Conservation (phyloP, 2,329 filamentous ascomycete genomes). For the Botrytis pseudocinerea region DNA sequence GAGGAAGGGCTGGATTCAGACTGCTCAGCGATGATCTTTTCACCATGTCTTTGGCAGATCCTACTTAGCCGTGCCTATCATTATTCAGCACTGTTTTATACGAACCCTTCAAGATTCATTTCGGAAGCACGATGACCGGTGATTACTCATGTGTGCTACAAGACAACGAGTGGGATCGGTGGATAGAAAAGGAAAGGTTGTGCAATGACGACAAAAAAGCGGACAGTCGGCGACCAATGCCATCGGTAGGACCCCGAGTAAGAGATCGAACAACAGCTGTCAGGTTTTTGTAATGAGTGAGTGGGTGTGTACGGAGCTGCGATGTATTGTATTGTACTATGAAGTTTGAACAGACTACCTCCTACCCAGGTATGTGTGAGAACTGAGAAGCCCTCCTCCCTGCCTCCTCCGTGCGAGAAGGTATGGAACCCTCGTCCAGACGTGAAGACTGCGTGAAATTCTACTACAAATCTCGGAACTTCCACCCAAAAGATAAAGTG, state of each 20-base stretch:
- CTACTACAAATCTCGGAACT: background rate
- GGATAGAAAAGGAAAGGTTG: slow-evolving; percentile 5
- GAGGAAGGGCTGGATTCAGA: background rate
- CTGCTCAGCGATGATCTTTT: background rate
- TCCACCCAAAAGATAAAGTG: background rate
- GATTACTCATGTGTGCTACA: background rate
- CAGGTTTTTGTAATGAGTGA: background rate
- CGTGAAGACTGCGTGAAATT: background rate
- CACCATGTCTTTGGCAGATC: slow-evolving; percentile 4
- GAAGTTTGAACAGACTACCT: background rate
- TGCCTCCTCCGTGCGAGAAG: background rate
- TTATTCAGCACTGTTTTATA: background rate
- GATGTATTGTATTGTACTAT: background rate
- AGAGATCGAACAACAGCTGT: background rate
- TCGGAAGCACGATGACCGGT: slow-evolving; percentile 3
- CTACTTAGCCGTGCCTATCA: slow-evolving; percentile 10
- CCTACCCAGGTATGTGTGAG: no score
- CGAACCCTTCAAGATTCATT: slow-evolving; percentile 6
- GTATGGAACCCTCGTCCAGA: background rate
- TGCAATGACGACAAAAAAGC: slow-evolving; percentile 16
- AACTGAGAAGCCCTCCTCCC: background rate
- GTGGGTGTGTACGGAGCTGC: background rate
- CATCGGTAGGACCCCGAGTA: background rate
- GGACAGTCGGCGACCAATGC: slow-evolving; percentile 17
- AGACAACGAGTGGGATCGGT: background rate